phyloP scores from a whole-genome alignment of 257 asterid species.

The Nicotiana benthamiana region DNA sequence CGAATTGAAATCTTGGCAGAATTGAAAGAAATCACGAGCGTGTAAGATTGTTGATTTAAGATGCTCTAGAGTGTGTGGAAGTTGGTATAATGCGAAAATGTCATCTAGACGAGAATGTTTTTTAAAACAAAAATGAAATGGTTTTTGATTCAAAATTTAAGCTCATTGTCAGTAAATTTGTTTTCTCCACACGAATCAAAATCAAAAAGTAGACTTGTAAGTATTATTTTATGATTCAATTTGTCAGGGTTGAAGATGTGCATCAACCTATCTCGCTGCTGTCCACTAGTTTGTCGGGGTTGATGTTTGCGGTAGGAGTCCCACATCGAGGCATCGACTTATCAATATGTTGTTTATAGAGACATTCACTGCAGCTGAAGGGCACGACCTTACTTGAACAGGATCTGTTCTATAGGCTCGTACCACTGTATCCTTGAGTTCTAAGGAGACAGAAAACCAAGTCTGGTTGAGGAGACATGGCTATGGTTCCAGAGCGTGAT shows the following conservation, averaged over 20 bases:
- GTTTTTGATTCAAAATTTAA: neutral
- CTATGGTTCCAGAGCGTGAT: too few relatives aligned
- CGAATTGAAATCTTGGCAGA: neutral
- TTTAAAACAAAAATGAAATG: neutral
- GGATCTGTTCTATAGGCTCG: too few relatives aligned
- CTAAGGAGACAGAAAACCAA: too few relatives aligned
- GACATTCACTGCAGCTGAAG: too few relatives aligned
- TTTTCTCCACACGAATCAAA: neutral
- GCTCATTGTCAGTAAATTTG: neutral
- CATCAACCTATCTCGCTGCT: neutral
- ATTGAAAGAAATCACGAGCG: neutral
- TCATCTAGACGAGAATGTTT: neutral
- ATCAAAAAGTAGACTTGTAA: neutral
- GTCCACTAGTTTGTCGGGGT: neutral
- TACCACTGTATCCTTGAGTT: too few relatives aligned
- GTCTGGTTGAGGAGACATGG: too few relatives aligned
- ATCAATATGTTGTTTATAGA: rapidly evolving
- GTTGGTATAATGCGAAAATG: neutral
- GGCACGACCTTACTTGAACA: too few relatives aligned
- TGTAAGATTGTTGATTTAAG: neutral
- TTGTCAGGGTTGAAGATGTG: neutral
- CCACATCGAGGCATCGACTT: neutral
- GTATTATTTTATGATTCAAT: neutral
- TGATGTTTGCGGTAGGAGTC: neutral
- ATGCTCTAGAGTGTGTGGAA: too few relatives aligned